Evolutionary conservation across 176 grass and related monocot species (phyloP).

Genomic region (Eragrostis curvula): DNA sequence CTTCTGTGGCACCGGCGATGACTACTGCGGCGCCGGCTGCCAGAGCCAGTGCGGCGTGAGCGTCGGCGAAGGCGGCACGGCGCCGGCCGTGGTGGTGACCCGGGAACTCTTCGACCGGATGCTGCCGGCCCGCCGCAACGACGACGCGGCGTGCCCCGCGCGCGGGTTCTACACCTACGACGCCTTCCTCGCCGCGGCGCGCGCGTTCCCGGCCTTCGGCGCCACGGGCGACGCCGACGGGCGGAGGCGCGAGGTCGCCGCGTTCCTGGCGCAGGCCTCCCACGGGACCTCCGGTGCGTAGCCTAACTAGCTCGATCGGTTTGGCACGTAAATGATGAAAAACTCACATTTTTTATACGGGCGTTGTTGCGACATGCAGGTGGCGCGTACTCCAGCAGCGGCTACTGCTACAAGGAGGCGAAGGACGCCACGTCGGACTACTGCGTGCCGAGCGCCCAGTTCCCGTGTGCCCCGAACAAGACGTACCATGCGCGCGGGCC

Average conservation of each 20-base stretch:
- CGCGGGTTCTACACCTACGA: conserved; percentile 70
- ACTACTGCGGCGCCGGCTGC: conserved; percentile 31
- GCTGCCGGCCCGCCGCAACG: conserved; percentile 47
- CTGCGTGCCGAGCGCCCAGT: conserved; percentile 33
- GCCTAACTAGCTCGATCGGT: not conserved
- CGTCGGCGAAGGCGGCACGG: conserved; percentile 14
- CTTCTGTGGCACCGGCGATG: conserved; percentile 5
- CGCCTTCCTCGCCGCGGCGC: conserved; percentile 54
- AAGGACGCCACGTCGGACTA: not conserved
- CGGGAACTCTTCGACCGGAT: conserved; percentile 55
- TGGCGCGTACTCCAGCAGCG: conserved; percentile 47
- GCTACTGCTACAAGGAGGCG: conserved; percentile 59
- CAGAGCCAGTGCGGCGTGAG: conserved; percentile 43
- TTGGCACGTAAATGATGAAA: too few species aligned
- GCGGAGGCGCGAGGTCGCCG: conserved; percentile 48
- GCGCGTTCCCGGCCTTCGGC: conserved; percentile 43
- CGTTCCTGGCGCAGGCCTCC: conserved; percentile 66
- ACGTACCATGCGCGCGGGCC: conserved; percentile 61
- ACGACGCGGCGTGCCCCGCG: conserved; percentile 44
- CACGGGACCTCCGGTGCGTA: conserved; percentile 60
- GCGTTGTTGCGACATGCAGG: not conserved
- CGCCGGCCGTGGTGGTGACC: conserved; percentile 44
- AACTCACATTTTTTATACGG: too few species aligned
- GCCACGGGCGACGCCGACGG: not conserved
- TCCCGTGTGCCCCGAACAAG: conserved; percentile 44